Percentiles rank a stretch among this genome's conserved stretches.
These are phyloP conservation scores for Fusarium secorum DNA, from an alignment of 2,329 filamentous ascomycete species.

Conservation along the genomic window DNA sequence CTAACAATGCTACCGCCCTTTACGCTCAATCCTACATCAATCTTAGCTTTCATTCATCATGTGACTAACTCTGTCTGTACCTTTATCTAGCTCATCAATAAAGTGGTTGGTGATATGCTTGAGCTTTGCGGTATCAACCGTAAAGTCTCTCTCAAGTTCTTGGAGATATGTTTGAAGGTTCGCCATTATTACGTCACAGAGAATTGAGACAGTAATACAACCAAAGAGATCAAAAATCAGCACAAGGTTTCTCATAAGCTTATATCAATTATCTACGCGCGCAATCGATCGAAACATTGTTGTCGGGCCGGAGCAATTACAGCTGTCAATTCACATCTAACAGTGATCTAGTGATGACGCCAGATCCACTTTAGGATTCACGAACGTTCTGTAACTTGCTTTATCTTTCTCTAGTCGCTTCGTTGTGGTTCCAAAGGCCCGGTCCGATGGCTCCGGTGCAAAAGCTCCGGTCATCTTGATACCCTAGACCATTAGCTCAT, in stretches of 20 bases:
- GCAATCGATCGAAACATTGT: not conserved
- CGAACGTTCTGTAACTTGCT: not conserved
- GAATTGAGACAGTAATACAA: fast-evolving
- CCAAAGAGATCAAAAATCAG: fast-evolving
- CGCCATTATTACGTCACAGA: not conserved
- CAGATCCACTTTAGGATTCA: not conserved
- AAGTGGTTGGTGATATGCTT: constrained; percentile 8
- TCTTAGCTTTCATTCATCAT: not conserved
- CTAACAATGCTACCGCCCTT: not conserved
- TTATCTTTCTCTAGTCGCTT: not conserved
- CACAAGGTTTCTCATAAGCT: not conserved
- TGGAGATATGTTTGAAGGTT: not conserved
- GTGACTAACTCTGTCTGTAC: fast-evolving
- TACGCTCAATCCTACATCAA: not conserved
- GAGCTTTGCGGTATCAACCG: constrained; percentile 1
- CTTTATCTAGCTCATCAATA: not conserved
- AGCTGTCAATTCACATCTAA: not conserved
- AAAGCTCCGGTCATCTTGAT: not conserved
- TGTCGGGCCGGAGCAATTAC: not conserved
- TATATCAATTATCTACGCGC: not conserved
- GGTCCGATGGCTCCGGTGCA: not conserved
- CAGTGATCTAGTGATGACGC: not conserved
- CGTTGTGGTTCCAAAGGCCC: not conserved
- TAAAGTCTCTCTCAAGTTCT: not conserved
- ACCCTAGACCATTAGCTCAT: not conserved